A percentile compares a stretch with the other conserved stretches of the same genome.
Conservation (phyloP, 176 grass and related monocot genomes). For the Aegilops longissima region DNA sequence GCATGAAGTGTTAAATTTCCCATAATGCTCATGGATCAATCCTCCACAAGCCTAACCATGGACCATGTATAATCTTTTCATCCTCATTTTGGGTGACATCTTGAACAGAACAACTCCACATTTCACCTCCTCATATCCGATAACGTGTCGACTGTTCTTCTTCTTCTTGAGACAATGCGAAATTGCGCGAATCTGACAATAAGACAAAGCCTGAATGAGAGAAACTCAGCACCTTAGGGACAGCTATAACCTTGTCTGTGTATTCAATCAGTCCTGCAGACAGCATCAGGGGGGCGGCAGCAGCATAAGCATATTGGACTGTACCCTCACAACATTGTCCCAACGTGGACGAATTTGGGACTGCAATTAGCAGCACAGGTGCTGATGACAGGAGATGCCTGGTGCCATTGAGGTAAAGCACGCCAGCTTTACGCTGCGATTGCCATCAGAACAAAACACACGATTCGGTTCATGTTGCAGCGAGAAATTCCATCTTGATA, state of each 20-base stretch:
- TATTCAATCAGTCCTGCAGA: conserved; percentile 10
- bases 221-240: background rate
- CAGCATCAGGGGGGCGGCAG: conserved; percentile 21
- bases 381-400: conserved; percentile 40
- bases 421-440: conserved; percentile 26
- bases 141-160: background rate
- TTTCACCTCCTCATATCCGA: background rate
- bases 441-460: conserved; percentile 37
- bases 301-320: conserved; percentile 20
- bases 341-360: conserved; percentile 40
- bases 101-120: background rate
- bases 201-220: background rate
- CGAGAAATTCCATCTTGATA: conserved; percentile 32
- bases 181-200: conserved; percentile 1
- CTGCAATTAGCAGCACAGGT: conserved; percentile 19
- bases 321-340: background rate
- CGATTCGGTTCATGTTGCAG: conserved; percentile 35
- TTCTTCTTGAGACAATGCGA: background rate
- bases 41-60: background rate
- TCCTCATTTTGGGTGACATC: background rate
- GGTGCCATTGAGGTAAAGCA: conserved; percentile 38
- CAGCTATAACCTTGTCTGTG: background rate
- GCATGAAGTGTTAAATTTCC: background rate
- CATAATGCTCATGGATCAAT: background rate
- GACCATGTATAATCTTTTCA: background rate